phyloP scores from a whole-genome alignment of 2,329 filamentous ascomycete species.

The Aureobasidium sp. region DNA sequence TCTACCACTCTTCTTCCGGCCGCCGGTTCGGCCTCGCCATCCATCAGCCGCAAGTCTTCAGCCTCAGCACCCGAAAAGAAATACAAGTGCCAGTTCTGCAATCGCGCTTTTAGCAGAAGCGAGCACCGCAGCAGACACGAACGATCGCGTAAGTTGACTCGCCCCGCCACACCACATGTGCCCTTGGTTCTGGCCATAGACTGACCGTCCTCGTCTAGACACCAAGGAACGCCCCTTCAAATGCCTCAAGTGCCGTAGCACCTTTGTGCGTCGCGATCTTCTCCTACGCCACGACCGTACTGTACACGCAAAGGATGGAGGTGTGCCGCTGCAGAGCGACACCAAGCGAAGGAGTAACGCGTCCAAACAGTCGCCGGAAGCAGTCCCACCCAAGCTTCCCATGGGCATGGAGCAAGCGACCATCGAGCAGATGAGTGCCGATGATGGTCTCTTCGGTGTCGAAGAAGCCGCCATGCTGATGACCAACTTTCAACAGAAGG shows the following conservation, averaged over 20 bases:
- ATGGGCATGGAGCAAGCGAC: conserved; percentile 77
- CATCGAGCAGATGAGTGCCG: conserved; percentile 86
- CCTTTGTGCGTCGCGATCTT: conserved; percentile 93
- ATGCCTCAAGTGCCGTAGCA: conserved; percentile 95
- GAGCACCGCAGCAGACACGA: conserved; percentile 97
- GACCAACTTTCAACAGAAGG: conserved; percentile 93
- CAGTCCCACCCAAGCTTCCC: conserved; percentile 63
- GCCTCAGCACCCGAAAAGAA: conserved; percentile 78
- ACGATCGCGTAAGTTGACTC: conserved; percentile 75
- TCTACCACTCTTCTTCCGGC: conserved; percentile 54
- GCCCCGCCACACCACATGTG: neutral
- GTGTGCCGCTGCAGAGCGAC: conserved; percentile 86
- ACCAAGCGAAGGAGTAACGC: conserved; percentile 63
- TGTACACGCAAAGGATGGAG: conserved; percentile 96
- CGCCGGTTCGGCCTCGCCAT: conserved; percentile 54
- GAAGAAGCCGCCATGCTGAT: conserved; percentile 98
- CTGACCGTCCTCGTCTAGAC: conserved; percentile 46
- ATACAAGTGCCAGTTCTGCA: conserved; percentile 99
- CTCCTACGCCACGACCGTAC: conserved; percentile 95
- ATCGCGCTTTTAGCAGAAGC: conserved; percentile 91
- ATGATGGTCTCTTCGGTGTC: conserved; percentile 86
- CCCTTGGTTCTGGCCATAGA: neutral
- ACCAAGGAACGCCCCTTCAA: conserved; percentile 99
- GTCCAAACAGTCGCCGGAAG: conserved; percentile 53
- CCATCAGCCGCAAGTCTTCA: conserved; percentile 62